Conservation (phyloP, 805 yeast species). For the Blastobotrys attinorum region DNA sequence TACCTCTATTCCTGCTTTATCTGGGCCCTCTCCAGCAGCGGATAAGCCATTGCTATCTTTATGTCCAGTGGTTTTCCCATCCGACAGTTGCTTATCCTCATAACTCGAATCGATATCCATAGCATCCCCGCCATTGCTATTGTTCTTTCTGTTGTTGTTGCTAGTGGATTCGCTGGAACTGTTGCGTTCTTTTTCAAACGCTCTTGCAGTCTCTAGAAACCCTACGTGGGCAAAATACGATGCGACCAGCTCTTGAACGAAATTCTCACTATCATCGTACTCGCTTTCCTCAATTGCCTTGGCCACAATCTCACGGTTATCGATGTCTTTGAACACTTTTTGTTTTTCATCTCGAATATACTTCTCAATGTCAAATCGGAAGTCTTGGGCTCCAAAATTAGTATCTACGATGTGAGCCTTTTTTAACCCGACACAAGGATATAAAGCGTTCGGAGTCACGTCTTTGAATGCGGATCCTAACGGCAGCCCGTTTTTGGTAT, state of each 20-base stretch:
- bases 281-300: not conserved
- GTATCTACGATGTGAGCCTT: constrained; percentile 38
- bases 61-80: constrained; percentile 2
- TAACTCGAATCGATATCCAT: constrained; percentile 13
- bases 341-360: constrained; percentile 43
- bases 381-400: constrained; percentile 45
- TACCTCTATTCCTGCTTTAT: constrained; percentile 30
- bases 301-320: not conserved
- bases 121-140: constrained; percentile 10
- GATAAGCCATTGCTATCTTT: constrained; percentile 5
- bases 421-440: constrained; percentile 43
- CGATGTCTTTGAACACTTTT: constrained; percentile 19
- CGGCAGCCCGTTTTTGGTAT: constrained; percentile 72
- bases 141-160: not conserved
- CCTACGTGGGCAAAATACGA: constrained; percentile 55
- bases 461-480: constrained; percentile 49
- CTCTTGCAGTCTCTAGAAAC: constrained; percentile 43
- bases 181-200: constrained; percentile 41
- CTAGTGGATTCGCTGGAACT: constrained; percentile 21
- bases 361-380: constrained; percentile 51
- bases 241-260: constrained; percentile 33
- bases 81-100: constrained; percentile 4
- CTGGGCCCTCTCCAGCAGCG: constrained; percentile 22
- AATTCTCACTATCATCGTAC: constrained; percentile 2
- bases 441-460: constrained; percentile 28